These are phyloP conservation scores for Graphium sp. DNA, from an alignment of 2,329 filamentous ascomycete species.

Conservation along the genomic window DNA sequence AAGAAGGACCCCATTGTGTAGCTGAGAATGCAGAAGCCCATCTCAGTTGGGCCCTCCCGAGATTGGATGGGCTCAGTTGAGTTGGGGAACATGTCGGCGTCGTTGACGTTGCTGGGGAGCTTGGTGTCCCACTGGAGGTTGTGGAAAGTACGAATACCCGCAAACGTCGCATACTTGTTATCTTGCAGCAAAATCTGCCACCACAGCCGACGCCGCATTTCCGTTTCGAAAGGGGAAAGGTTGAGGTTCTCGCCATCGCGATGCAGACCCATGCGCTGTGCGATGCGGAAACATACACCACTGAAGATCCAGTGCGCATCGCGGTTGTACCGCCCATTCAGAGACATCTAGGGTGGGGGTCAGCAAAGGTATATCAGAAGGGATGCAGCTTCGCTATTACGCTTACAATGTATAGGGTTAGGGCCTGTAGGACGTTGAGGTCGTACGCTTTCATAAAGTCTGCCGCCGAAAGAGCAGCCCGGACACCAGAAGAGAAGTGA, in stretches of 20 bases:
- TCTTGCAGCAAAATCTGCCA: slow-evolving; percentile 46
- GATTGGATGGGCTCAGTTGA: slow-evolving; percentile 31
- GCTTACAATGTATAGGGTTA: slow-evolving; percentile 38
- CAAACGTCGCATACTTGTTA: slow-evolving; percentile 36
- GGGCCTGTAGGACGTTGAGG: slow-evolving; percentile 39
- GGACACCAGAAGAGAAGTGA: slow-evolving; percentile 32
- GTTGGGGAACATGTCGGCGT: slow-evolving; percentile 36
- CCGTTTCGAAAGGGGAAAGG: slow-evolving; percentile 44
- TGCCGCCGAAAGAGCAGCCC: slow-evolving; percentile 28
- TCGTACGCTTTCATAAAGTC: slow-evolving; percentile 43
- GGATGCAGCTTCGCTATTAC: no score
- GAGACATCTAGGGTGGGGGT: slow-evolving; percentile 23
- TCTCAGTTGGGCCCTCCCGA: slow-evolving; percentile 41
- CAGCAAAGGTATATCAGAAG: no score
- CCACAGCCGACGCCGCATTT: slow-evolving; percentile 53
- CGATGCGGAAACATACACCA: slow-evolving; percentile 44
- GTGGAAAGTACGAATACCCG: slow-evolving; percentile 35
- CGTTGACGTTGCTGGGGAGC: slow-evolving; percentile 38
- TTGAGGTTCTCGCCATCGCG: slow-evolving; percentile 39
- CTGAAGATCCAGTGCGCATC: slow-evolving; percentile 44
- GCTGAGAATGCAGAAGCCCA: slow-evolving; percentile 36
- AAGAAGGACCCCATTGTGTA: slow-evolving; percentile 33
- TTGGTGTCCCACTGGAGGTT: slow-evolving; percentile 39
- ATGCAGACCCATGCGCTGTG: slow-evolving; percentile 51
- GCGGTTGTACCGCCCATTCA: slow-evolving; percentile 39